Conservation (phyloP, 2,329 filamentous ascomycete species). For the Ophiostoma australiae region DNA sequence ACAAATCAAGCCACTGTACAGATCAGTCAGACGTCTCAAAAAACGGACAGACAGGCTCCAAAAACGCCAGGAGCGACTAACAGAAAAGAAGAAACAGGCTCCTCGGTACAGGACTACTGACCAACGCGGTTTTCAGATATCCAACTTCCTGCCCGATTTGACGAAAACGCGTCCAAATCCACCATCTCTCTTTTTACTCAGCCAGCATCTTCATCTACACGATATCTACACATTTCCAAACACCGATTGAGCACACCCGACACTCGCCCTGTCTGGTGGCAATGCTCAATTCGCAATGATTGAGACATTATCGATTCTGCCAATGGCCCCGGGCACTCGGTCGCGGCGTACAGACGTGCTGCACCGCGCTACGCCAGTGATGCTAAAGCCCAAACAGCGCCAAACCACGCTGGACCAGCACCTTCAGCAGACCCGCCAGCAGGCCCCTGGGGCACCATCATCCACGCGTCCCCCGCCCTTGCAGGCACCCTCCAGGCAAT, state of each 20-base stretch:
- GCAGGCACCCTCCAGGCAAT: conserved; percentile 12
- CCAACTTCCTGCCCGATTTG: neutral
- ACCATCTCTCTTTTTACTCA: neutral
- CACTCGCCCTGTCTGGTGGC: neutral
- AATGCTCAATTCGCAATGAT: conserved; percentile 27
- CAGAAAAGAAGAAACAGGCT: conserved; percentile 18
- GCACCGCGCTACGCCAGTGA: conserved; percentile 23
- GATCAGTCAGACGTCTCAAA: neutral
- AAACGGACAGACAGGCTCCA: neutral
- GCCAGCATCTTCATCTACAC: neutral
- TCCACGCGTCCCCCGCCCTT: conserved; percentile 21
- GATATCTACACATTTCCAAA: neutral
- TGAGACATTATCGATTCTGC: conserved; percentile 26
- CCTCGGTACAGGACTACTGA: neutral
- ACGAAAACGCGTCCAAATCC: neutral
- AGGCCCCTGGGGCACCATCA: neutral
- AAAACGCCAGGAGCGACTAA: conserved; percentile 5
- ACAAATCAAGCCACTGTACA: neutral
- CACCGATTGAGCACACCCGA: neutral
- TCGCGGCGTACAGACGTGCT: conserved; percentile 28
- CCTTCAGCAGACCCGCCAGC: conserved; percentile 13
- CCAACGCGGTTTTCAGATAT: neutral
- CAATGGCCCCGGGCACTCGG: conserved; percentile 30
- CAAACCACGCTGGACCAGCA: conserved; percentile 26
- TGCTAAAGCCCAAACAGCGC: conserved; percentile 27